Base-by-base conservation (phyloP, 139 green algal genomes). In the Raphidocelis subcapitata region DNA sequence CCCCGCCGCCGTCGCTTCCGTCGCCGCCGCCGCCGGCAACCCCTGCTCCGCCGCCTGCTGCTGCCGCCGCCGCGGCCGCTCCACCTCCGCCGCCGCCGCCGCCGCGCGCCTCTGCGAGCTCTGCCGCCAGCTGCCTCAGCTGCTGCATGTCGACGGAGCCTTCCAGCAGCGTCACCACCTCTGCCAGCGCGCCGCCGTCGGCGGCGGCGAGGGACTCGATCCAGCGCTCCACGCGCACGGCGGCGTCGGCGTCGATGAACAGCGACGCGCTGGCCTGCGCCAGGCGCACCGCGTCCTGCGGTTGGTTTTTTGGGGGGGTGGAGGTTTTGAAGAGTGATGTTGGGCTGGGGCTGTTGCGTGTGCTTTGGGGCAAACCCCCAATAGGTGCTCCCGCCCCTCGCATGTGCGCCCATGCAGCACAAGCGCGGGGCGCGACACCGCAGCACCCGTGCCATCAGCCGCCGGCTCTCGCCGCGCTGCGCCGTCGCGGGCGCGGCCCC, bases 101-200 rank as follows among this genome's bases (percentile, higher is more conserved):
- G 33, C 41, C 41, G 41, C 41, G 41, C 12, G 8, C 41, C 12
- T 49, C 41, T 49, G 8, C 41, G 12, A 49, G 8, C 12, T 72
- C 2, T 62, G 65, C 26, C n/a, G 69, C 44, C 41, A 71, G 72
- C 72, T 72, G 72, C 62, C 62, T 32, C 62, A 78, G 63, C 23
- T 61, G 63, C 28, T 54, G 46, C 28, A 61, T 59, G 47, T 66
- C 52, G 16, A 72, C 62, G 36, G 49, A 49, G 0, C 37, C 49
- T 26, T 62, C 51, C 21, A 29, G 24, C 24, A 33, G 54, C 54
- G 54, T 14, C 54, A 8, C 54, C 24, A 28, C 54, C 54, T 28
- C 54, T 14, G 5, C 12, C 24, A 61, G 54, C 54, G 18, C 24
- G 24, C 10, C 54, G 8, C 41, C 41, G 12, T 49, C 41, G 41